A percentile compares a stretch with the other conserved stretches of the same genome.
phyloP scores from a whole-genome alignment of 2,329 filamentous ascomycete species.

The Colletotrichum tofieldiae region DNA sequence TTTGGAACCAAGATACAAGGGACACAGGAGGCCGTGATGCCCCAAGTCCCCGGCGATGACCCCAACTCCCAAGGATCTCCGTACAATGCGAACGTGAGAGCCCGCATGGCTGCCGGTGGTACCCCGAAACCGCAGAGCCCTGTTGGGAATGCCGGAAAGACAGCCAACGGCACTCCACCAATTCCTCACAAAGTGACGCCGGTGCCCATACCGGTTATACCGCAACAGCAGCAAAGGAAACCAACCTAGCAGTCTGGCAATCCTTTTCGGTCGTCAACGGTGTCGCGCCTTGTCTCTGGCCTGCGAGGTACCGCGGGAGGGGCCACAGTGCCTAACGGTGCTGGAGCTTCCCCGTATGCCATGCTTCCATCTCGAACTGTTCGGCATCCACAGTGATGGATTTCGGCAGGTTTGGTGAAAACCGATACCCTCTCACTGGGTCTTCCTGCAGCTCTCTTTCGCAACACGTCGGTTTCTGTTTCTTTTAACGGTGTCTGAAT shows the following conservation, averaged over 20 bases:
- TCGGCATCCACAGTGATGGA: not conserved
- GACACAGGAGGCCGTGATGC: slow-evolving; percentile 57
- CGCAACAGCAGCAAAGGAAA: slow-evolving; percentile 53
- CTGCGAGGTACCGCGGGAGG: not conserved
- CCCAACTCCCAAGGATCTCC: slow-evolving; percentile 50
- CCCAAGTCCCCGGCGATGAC: slow-evolving; percentile 56
- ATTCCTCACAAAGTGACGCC: slow-evolving; percentile 61
- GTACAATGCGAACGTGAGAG: slow-evolving; percentile 54
- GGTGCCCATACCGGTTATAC: slow-evolving; percentile 61
- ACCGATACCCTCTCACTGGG: not conserved
- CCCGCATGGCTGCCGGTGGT: slow-evolving; percentile 55
- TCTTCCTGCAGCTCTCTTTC: not conserved
- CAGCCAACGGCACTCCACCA: slow-evolving; percentile 54
- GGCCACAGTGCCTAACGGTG: not conserved
- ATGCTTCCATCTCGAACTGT: not conserved
- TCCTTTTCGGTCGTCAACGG: not conserved
- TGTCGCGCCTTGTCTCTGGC: not conserved
- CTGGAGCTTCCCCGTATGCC: not conserved
- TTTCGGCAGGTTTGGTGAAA: not conserved
- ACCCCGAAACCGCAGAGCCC: slow-evolving; percentile 54
- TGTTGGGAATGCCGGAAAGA: slow-evolving; percentile 29
- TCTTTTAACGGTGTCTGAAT: slow-evolving; percentile 31
- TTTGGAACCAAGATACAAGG: slow-evolving; percentile 65
- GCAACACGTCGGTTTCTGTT: slow-evolving; percentile 14
- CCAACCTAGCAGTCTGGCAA: slow-evolving; percentile 27